Conservation (phyloP, 2,329 filamentous ascomycete species). For the Ascochyta koolunga region DNA sequence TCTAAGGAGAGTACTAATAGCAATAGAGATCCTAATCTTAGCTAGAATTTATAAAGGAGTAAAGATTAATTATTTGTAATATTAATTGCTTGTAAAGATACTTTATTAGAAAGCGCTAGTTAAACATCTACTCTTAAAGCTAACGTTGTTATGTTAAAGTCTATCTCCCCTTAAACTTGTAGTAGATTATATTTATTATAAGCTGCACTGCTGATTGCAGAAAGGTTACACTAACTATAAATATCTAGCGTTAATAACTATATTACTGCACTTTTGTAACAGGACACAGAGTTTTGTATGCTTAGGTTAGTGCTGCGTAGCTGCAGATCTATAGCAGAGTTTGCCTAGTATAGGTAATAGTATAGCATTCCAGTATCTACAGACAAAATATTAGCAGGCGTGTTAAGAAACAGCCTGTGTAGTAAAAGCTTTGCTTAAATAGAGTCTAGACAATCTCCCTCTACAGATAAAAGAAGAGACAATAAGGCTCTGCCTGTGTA, state of each 20-base stretch:
- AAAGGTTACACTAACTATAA: background rate
- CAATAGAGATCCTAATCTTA: background rate
- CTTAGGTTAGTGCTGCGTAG: background rate
- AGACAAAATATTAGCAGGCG: background rate
- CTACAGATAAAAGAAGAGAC: conserved; percentile 1
- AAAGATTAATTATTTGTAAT: background rate
- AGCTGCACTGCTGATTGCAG: background rate
- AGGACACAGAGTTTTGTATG: background rate
- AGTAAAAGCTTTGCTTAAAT: background rate
- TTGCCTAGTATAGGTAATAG: background rate
- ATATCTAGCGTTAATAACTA: background rate
- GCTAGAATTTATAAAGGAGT: background rate
- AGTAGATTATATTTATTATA: background rate
- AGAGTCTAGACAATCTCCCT: background rate
- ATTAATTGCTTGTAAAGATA: background rate
- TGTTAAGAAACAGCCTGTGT: conserved; percentile 6
- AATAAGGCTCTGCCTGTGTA: conserved; percentile 12
- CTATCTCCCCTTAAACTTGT: background rate
- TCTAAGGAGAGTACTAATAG: too few species aligned
- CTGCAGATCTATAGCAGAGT: background rate
- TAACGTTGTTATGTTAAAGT: background rate
- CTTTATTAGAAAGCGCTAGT: background rate
- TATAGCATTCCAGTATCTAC: background rate
- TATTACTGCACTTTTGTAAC: background rate
- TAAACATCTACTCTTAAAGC: background rate